Conservation (phyloP, 2,329 filamentous ascomycete species). For the Ascomycota sp. region DNA sequence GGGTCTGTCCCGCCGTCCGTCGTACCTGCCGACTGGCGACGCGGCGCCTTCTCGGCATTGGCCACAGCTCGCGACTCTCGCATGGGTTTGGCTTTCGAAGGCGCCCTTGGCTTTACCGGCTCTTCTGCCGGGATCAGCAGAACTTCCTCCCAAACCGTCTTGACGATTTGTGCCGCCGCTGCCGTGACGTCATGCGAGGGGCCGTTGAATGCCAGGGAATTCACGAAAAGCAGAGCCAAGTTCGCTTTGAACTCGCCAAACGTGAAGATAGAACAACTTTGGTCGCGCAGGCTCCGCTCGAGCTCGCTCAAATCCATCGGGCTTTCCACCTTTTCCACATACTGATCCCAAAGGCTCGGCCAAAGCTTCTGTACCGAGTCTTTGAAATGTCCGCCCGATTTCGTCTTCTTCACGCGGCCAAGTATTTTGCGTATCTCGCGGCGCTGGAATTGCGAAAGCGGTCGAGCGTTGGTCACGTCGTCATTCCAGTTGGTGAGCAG, state of each 20-base stretch:
- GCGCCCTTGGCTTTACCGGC: conserved; percentile 33
- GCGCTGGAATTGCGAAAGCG: conserved; percentile 37
- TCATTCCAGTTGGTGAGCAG: conserved; percentile 20
- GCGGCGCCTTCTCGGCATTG: conserved; percentile 7
- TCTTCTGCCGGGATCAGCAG: conserved; percentile 27
- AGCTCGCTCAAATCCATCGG: conserved; percentile 76
- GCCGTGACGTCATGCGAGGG: conserved; percentile 50
- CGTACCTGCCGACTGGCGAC: conserved; percentile 11
- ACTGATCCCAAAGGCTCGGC: conserved; percentile 56
- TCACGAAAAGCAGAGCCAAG: conserved; percentile 57
- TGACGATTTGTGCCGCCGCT: conserved; percentile 32
- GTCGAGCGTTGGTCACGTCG: conserved; percentile 19
- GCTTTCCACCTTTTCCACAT: conserved; percentile 44
- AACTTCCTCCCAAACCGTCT: conserved; percentile 27
- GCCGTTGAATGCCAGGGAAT: conserved; percentile 70
- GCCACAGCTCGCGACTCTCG: conserved; percentile 13
- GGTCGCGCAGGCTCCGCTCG: conserved; percentile 56
- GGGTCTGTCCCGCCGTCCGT: conserved; percentile 54
- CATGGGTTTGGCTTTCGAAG: conserved; percentile 18
- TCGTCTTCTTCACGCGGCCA: conserved; percentile 68
- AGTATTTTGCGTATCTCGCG: conserved; percentile 45
- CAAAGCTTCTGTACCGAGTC: conserved; percentile 59
- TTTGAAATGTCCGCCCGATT: conserved; percentile 55
- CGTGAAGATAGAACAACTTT: conserved; percentile 35
- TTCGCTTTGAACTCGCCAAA: conserved; percentile 58